A percentile compares a stretch with the other conserved stretches of the same genome.
phyloP scores from a whole-genome alignment of 768 basidiomycete genomes.

The Pleurotus pulmonarius region DNA sequence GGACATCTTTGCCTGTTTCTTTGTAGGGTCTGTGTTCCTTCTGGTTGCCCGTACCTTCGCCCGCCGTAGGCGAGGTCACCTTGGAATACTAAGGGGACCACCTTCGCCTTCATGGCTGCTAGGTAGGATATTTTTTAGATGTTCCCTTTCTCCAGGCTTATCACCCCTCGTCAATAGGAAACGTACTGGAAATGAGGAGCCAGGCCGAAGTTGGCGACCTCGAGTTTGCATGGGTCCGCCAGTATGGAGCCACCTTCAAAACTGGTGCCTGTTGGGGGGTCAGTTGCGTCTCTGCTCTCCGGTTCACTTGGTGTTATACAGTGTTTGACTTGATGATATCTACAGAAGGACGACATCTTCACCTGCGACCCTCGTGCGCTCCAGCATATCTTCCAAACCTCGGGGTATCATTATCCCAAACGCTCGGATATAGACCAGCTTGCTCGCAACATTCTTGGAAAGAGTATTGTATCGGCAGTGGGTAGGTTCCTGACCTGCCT shows the following conservation, averaged over 20 bases:
- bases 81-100: not conserved
- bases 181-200: constrained; percentile 14
- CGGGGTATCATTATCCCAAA: constrained; percentile 26
- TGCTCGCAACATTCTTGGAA: constrained; percentile 17
- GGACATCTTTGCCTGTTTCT: not conserved
- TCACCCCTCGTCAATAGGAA: constrained; percentile 13
- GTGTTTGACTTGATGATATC: not conserved
- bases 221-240: constrained; percentile 20
- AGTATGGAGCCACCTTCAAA: constrained; percentile 22
- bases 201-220: constrained; percentile 26
- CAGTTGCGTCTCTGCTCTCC: not conserved
- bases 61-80: not conserved
- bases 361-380: constrained; percentile 29
- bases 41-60: not conserved
- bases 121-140: not conserved
- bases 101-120: not conserved
- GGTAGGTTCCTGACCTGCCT: constrained; percentile 12
- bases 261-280: constrained; percentile 6
- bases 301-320: not conserved
- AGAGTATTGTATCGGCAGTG: constrained; percentile 24
- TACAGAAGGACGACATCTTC: constrained; percentile 23
- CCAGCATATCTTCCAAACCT: constrained; percentile 26
- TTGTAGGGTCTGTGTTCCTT: not conserved
- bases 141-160: not conserved
- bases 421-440: constrained; percentile 15